Base-by-base conservation (phyloP, 352 stramenopile genomes). In the Elongisporangium anandrum region DNA sequence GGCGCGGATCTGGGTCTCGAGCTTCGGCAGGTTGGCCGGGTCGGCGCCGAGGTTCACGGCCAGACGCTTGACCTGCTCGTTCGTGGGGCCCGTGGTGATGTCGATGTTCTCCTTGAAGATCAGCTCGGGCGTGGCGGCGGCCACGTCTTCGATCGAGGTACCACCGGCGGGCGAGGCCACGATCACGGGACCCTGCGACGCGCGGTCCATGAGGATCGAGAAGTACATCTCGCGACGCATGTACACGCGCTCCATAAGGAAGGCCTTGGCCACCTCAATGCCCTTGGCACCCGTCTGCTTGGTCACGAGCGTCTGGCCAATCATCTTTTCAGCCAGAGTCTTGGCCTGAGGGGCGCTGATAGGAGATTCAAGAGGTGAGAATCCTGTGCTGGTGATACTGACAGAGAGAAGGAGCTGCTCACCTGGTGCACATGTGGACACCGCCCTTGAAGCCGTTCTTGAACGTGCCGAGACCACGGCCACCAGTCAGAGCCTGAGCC, bases 151-250 rank as follows among this genome's bases (percentile, higher is more conserved):
- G 76, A 99, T 99, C 48, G 85, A 96, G 60, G 87, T 97, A 63
- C 97, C 97, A 59, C 97, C 96, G 16, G 87, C 75, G 64, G 87
- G 83, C 68, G 86, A 98, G n/a, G 90, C 97, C 52, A 99, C 94
- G 61, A 99, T 90, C 38, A 99, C 81, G 7, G 97, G 96, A 26
- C 97, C 97, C 66, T 98, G 88, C 65, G 81, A 95, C 16, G 81
- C 87, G 47, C 97, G 92, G 79, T 99, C 97, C 92, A 99, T 98
- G 45, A 99, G 79, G 77, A 99, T 99, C 61, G 87, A 94, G 55
- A 99, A 94, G 80, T 99, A 99, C 84, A 99, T 98, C 80, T 99
- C 97, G 38, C 90, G 80, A 39, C 89, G 80, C 79, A 98, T 97
- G 77, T 97, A 96, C 52, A 98, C 79, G 59, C 92, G 81, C 75